phyloP scores from a whole-genome alignment of 208 protist genomes.

The Zelonia costaricensis region DNA sequence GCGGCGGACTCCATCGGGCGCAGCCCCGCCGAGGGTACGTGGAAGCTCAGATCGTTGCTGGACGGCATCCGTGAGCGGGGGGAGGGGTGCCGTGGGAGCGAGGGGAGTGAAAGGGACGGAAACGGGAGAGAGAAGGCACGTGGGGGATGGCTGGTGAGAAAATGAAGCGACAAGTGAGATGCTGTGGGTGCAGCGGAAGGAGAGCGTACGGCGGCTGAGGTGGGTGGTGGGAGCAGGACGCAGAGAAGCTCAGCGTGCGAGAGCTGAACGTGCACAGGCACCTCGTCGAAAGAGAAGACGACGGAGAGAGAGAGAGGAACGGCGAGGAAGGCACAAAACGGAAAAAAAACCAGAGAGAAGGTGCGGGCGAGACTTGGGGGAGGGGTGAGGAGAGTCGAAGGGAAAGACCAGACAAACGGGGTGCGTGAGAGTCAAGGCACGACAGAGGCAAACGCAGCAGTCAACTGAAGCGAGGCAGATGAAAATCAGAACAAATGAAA shows the following conservation, averaged over 20 bases:
- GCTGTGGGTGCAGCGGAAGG: background rate
- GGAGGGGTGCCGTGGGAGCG: background rate
- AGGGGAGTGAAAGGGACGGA: background rate
- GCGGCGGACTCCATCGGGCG: conserved; percentile 1
- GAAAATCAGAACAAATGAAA: no score
- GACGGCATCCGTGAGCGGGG: conserved; percentile 7
- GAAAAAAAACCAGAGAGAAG: background rate
- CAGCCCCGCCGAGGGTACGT: conserved; percentile 9
- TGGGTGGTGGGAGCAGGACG: background rate
- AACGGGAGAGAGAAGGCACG: background rate
- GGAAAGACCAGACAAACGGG: no score
- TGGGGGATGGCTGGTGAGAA: background rate
- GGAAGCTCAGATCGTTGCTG: conserved; percentile 16
- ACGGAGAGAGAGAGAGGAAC: background rate
- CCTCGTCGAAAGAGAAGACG: no score
- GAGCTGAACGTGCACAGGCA: no score
- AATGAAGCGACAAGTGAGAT: background rate
- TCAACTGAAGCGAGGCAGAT: no score
- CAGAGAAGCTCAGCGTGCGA: no score
- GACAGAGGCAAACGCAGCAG: no score
- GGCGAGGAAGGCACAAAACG: background rate
- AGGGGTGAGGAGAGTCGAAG: no score
- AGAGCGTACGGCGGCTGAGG: background rate
- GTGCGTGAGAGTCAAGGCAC: no score
- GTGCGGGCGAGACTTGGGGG: background rate